These are phyloP conservation scores for Venustampulla echinocandica DNA, from an alignment of 495 filamentous ascomycete species.

Conservation along the genomic window DNA sequence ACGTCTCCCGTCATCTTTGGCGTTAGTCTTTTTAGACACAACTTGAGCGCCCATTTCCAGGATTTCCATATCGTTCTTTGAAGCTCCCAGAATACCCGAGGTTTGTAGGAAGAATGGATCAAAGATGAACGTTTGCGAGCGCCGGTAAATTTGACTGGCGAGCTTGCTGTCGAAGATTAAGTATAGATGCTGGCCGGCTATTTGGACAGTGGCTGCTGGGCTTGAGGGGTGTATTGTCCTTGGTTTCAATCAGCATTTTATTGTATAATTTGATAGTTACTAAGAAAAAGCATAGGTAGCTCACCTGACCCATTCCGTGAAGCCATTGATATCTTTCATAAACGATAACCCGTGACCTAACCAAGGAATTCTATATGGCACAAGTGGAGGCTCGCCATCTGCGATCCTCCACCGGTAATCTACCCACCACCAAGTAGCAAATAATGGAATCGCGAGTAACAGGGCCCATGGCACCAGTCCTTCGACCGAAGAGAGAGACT, in stretches of 20 bases:
- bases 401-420: constrained; percentile 1
- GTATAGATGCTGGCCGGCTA: constrained; percentile 5
- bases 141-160: constrained; percentile 1
- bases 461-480: not conserved
- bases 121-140: constrained; percentile 7
- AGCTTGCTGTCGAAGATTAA: constrained; percentile 4
- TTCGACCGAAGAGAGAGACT: too few species aligned
- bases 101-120: constrained; percentile 2
- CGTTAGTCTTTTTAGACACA: not conserved
- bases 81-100: not conserved
- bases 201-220: constrained; percentile 2
- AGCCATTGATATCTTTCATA: constrained; percentile 8
- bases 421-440: not conserved
- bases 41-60: not conserved
- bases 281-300: too few species aligned
- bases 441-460: not conserved
- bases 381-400: constrained; percentile 1
- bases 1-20: not conserved
- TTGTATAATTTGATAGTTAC: too few species aligned
- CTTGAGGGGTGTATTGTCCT: constrained; percentile 2
- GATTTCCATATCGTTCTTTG: not conserved
- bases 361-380: constrained; percentile 5
- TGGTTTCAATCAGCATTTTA: not conserved
- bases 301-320: constrained; percentile 2
- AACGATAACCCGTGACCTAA: constrained; percentile 2